Conservation (phyloP, 2,329 filamentous ascomycete species). For the Aureobasidium sp. region DNA sequence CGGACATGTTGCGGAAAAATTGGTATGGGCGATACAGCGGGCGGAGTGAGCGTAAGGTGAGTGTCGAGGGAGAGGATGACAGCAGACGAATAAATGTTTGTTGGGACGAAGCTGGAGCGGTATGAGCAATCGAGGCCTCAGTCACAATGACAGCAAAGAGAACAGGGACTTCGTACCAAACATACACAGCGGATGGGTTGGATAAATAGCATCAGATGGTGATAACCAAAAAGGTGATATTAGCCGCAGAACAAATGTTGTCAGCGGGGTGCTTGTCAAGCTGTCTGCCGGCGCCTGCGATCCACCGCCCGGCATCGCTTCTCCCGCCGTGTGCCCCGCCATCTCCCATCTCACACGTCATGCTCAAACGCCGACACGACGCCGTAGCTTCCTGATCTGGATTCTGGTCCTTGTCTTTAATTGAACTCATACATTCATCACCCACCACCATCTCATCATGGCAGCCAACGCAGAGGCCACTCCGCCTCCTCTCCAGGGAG, state of each 20-base stretch:
- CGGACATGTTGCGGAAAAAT: slow-evolving; percentile 5
- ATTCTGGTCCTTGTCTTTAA: neutral
- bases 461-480: slow-evolving; percentile 24
- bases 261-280: neutral
- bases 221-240: neutral
- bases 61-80: neutral
- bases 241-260: slow-evolving; percentile 1
- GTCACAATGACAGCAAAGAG: neutral
- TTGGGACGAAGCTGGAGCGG: neutral
- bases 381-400: neutral
- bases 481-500: slow-evolving; percentile 41
- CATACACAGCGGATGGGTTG: slow-evolving; percentile 2
- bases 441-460: slow-evolving; percentile 12
- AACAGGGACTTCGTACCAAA: neutral
- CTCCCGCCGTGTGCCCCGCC: neutral
- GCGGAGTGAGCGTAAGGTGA: neutral
- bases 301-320: neutral
- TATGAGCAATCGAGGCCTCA: neutral
- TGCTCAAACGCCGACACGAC: neutral
- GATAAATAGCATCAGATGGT: neutral
- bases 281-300: neutral
- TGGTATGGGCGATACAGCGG: neutral
- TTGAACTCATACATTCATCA: neutral
- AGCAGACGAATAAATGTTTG: slow-evolving; percentile 1
- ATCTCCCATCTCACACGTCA: neutral